A percentile compares a stretch with the other conserved stretches of the same genome.
These are phyloP conservation scores for Dacryopinax primogenitus DNA, from an alignment of 768 basidiomycete genomes.

Conservation along the genomic window DNA sequence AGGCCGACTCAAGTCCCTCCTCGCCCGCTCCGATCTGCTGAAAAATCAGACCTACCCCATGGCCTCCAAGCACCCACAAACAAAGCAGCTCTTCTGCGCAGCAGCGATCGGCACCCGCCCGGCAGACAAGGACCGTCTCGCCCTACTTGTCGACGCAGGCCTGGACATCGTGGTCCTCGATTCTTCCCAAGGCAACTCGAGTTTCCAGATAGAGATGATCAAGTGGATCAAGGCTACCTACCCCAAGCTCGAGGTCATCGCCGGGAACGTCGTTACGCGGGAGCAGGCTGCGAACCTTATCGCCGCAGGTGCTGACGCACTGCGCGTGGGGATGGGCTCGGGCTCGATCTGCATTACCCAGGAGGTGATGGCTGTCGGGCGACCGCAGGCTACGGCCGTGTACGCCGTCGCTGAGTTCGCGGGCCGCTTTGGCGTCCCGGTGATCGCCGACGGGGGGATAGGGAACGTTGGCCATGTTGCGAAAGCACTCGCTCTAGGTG, in stretches of 20 bases:
- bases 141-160: constrained; percentile 80
- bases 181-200: constrained; percentile 92
- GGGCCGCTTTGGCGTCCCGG: constrained; percentile 83
- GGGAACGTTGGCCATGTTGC: constrained; percentile 94
- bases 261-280: constrained; percentile 94
- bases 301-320: constrained; percentile 85
- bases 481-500: constrained; percentile 88
- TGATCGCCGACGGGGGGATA: constrained; percentile 93
- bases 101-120: constrained; percentile 91
- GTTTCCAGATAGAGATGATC: constrained; percentile 90
- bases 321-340: constrained; percentile 94
- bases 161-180: constrained; percentile 91
- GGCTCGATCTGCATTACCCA: constrained; percentile 99
- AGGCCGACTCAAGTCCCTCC: constrained; percentile 62
- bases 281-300: constrained; percentile 94
- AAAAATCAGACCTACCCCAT: constrained; percentile 96
- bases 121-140: constrained; percentile 71
- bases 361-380: constrained; percentile 97
- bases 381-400: constrained; percentile 98
- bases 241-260: constrained; percentile 83
- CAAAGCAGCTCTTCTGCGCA: constrained; percentile 92
- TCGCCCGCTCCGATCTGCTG: constrained; percentile 91
- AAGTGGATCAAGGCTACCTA: constrained; percentile 78
- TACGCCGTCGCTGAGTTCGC: constrained; percentile 91
- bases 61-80: constrained; percentile 78